Evolutionary conservation across 2,329 filamentous ascomycete species (phyloP).

Genomic region (Diaporthe caulivora): DNA sequence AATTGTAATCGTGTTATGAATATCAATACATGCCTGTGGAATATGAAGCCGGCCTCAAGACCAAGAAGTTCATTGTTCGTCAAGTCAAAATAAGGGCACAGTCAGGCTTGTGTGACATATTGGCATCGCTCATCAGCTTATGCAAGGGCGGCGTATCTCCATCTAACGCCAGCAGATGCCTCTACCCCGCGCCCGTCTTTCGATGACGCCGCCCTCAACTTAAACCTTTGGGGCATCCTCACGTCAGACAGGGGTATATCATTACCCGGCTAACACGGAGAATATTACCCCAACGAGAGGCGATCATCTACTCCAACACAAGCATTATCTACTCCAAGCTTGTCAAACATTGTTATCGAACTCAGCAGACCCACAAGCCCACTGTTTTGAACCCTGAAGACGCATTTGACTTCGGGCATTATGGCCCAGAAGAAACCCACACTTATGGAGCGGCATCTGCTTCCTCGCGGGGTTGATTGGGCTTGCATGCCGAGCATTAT

Average conservation of each 20-base stretch:
- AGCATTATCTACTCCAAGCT: conserved; percentile 11
- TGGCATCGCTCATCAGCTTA: neutral
- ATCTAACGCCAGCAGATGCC: too few species aligned
- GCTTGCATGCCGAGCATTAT: neutral
- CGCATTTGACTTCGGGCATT: neutral
- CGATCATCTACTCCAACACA: neutral
- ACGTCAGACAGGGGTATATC: neutral
- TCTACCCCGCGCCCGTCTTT: neutral
- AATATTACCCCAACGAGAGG: neutral
- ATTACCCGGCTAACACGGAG: neutral
- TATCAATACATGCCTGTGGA: too few species aligned
- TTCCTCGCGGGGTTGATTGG: conserved; percentile 7
- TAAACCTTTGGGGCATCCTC: neutral
- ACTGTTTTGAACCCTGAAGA: neutral
- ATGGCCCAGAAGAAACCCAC: neutral
- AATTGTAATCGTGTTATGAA: neutral
- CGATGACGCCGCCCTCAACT: neutral
- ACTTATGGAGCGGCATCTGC: conserved; percentile 11
- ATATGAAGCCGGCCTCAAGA: neutral
- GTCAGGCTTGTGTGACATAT: neutral
- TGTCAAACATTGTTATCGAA: neutral
- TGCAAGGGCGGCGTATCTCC: neutral
- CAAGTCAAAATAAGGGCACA: neutral
- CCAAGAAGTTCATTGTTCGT: neutral
- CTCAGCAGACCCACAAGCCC: neutral